These are phyloP conservation scores for Lentinus tigrinus DNA, from an alignment of 768 basidiomycete species.

Conservation along the genomic window DNA sequence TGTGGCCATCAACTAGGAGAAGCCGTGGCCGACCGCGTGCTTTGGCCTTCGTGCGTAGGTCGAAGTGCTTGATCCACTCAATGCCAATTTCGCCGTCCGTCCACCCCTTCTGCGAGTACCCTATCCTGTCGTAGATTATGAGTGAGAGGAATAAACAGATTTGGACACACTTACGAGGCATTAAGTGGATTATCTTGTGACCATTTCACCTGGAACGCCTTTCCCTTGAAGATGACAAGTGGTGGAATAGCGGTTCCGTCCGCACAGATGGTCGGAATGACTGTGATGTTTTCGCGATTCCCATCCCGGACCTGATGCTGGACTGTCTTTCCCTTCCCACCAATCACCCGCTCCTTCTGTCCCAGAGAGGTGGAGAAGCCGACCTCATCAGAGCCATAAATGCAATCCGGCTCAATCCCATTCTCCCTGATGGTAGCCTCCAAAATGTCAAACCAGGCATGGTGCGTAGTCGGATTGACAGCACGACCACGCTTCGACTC, in stretches of 20 bases:
- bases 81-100: conserved; percentile 37
- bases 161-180: conserved; percentile 29
- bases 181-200: conserved; percentile 38
- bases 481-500: not conserved
- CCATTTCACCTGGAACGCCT: conserved; percentile 38
- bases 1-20: conserved; percentile 2
- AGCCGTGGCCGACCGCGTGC: conserved; percentile 21
- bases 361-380: not conserved
- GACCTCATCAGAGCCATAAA: not conserved
- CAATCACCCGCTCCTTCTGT: not conserved
- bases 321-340: not conserved
- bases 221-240: conserved; percentile 38
- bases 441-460: not conserved
- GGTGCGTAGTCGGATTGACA: not conserved
- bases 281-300: not conserved
- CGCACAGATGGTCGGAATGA: not conserved
- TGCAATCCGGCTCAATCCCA: not conserved
- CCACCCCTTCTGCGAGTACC: conserved; percentile 31
- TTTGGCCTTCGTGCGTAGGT: conserved; percentile 37
- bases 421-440: not conserved
- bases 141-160: too few species aligned
- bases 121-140: conserved; percentile 6
- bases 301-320: not conserved
- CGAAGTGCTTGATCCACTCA: conserved; percentile 40
- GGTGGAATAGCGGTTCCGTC: not conserved